Conservation (phyloP, 2,329 filamentous ascomycete species). For the Penicillium nordicum region DNA sequence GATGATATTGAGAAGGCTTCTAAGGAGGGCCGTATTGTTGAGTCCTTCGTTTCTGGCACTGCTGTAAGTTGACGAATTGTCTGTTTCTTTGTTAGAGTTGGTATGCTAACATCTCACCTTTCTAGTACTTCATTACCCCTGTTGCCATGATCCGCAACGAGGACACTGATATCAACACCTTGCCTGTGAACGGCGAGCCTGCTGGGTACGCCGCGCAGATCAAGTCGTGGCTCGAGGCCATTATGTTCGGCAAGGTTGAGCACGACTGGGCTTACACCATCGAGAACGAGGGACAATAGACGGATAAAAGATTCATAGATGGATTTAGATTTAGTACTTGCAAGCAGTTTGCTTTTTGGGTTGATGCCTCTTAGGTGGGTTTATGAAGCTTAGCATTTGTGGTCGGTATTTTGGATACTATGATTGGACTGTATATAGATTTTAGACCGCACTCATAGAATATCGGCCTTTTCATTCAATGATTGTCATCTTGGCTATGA, state of each 20-base stretch:
- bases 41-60: conserved; percentile 83
- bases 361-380: background rate
- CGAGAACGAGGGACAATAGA: conserved; percentile 51
- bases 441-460: background rate
- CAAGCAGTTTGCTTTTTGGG: background rate
- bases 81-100: background rate
- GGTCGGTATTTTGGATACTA: background rate
- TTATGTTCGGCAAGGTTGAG: conserved; percentile 69
- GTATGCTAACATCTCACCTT: conserved; percentile 5
- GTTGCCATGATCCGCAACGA: conserved; percentile 67
- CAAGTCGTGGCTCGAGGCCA: conserved; percentile 66
- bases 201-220: conserved; percentile 45
- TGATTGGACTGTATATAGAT: conserved; percentile 8
- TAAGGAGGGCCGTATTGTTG: conserved; percentile 71
- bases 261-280: conserved; percentile 70
- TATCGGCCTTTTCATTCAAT: background rate
- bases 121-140: conserved; percentile 66
- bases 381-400: background rate
- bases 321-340: conserved; percentile 1
- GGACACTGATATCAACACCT: conserved; percentile 59
- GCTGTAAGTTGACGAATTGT: conserved; percentile 57
- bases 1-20: conserved; percentile 69
- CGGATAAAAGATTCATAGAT: background rate
- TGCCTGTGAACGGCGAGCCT: conserved; percentile 26
- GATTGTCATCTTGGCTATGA: background rate